Evolutionary conservation across 176 grass and related monocot genomes (phyloP).

Genomic region (Rhynchospora breviuscula): DNA sequence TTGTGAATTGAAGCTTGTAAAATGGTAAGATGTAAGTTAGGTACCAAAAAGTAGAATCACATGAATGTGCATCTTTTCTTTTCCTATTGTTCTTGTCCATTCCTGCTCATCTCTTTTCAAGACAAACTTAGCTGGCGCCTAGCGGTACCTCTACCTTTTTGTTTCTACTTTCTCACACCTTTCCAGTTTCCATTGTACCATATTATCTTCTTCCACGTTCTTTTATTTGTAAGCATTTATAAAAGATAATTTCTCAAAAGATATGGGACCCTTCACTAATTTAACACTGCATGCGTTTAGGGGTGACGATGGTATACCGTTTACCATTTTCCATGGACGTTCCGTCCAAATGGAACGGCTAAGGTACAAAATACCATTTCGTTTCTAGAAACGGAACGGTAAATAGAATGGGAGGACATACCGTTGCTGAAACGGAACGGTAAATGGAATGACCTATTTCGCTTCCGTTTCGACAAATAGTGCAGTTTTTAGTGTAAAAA

Average conservation of each 20-base stretch:
- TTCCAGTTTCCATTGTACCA: background rate
- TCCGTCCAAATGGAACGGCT: too few relatives aligned
- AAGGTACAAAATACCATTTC: too few relatives aligned
- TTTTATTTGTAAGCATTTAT: background rate
- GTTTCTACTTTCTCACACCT: slow-evolving; percentile 4
- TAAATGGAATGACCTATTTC: too few relatives aligned
- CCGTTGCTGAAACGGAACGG: too few relatives aligned
- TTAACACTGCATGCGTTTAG: too few relatives aligned
- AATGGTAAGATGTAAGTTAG: background rate
- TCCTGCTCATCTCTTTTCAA: background rate
- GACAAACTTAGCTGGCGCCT: slow-evolving; percentile 15
- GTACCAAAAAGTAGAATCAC: slow-evolving; percentile 7
- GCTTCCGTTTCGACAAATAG: too few relatives aligned
- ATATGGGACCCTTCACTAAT: background rate
- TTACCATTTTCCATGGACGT: too few relatives aligned
- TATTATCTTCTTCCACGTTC: background rate
- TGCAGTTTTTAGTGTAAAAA: too few relatives aligned
- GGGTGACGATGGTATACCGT: too few relatives aligned
- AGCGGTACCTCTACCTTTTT: slow-evolving; percentile 1
- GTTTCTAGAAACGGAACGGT: too few relatives aligned
- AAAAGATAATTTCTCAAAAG: background rate
- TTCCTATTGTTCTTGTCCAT: background rate
- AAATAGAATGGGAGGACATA: too few relatives aligned
- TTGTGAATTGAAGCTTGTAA: background rate
- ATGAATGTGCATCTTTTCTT: background rate